Evolutionary conservation across 177 flowering plant genomes (phyloP).

Genomic region (Tripterygium wilfordii): DNA sequence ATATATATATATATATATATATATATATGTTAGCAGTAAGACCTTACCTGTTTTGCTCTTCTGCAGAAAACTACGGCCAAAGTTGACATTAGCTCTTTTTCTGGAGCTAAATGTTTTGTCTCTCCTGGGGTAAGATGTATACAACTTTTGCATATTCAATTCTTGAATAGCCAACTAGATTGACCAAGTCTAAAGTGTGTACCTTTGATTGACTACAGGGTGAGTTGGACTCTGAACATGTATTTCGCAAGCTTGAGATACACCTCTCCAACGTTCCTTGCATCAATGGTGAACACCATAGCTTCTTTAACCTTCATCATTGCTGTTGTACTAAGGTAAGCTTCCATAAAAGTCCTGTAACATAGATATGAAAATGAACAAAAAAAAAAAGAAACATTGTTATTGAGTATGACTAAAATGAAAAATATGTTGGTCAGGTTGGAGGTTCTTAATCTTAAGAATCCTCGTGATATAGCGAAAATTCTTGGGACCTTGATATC

Average conservation of each 20-base stretch:
- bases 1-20: too few species aligned
- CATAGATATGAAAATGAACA: too few species aligned
- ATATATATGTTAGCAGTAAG: too few species aligned
- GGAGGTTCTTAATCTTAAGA: conserved; percentile 49
- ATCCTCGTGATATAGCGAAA: conserved; percentile 63
- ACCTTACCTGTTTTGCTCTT: neutral
- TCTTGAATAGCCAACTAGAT: too few species aligned
- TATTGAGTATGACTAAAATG: too few species aligned
- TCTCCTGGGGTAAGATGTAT: conserved; percentile 76
- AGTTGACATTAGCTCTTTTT: conserved; percentile 60
- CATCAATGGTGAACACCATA: conserved; percentile 56
- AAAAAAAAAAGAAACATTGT: too few species aligned
- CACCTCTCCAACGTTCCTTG: conserved; percentile 72
- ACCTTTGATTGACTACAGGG: conserved; percentile 41
- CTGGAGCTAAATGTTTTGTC: conserved; percentile 60
- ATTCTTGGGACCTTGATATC: conserved; percentile 66
- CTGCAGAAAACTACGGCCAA: conserved; percentile 69
- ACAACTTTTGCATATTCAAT: too few species aligned
- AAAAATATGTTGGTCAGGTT: conserved; percentile 32
- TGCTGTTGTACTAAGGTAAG: conserved; percentile 61
- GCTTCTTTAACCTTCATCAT: conserved; percentile 70
- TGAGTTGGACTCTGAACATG: conserved; percentile 64
- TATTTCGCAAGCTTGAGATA: conserved; percentile 74
- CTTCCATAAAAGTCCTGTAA: too few species aligned
- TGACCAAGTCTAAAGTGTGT: too few species aligned